These are phyloP conservation scores for Panaeolus papilionaceus DNA, from an alignment of 768 basidiomycete genomes.

Conservation along the genomic window DNA sequence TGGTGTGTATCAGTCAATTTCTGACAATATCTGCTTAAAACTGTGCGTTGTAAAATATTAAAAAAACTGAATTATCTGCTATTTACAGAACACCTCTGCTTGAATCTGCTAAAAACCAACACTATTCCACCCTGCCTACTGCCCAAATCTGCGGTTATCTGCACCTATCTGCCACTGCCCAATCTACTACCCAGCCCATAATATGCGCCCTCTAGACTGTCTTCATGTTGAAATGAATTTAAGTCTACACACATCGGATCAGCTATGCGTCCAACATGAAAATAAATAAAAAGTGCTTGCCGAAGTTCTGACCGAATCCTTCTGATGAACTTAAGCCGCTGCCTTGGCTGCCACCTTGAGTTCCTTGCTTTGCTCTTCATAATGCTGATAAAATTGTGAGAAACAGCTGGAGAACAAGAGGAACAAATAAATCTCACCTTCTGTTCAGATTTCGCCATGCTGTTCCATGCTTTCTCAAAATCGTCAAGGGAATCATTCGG, in stretches of 20 bases:
- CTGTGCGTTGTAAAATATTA: background rate
- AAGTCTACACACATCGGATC: background rate
- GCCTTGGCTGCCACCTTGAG: background rate
- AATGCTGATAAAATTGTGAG: background rate
- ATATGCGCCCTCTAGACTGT: too few species aligned
- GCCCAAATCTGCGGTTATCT: background rate
- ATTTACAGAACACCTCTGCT: background rate
- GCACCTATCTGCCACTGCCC: background rate
- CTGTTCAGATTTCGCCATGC: background rate
- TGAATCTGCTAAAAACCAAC: background rate
- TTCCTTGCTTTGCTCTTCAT: background rate
- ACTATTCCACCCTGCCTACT: background rate
- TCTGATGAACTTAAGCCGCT: background rate
- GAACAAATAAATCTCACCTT: background rate
- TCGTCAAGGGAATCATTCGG: background rate
- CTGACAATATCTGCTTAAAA: background rate
- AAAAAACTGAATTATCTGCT: background rate
- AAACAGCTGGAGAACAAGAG: background rate
- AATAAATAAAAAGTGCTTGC: too few species aligned
- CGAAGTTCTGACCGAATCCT: too few species aligned
- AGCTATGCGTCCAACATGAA: too few species aligned
- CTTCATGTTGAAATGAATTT: too few species aligned
- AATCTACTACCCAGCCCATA: too few species aligned
- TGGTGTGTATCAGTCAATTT: background rate
- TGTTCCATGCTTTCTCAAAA: slow-evolving; percentile 14